phyloP scores from a whole-genome alignment of 495 filamentous ascomycete genomes.

The Aspergillus heteromorphus region DNA sequence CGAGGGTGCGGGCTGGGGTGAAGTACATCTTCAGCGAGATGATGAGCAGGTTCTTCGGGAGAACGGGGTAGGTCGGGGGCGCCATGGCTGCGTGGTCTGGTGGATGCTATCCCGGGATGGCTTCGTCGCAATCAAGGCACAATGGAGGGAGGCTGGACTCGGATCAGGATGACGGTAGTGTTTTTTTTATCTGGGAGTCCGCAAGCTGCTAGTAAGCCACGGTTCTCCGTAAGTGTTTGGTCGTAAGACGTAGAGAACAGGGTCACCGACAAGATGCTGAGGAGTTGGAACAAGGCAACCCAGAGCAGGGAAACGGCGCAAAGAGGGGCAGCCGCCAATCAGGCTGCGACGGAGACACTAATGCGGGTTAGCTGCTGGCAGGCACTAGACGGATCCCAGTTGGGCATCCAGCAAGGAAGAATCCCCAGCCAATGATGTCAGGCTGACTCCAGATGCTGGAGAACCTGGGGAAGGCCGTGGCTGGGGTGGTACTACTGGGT shows the following conservation, averaged over 20 bases:
- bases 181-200: no score
- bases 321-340: constrained; percentile 7
- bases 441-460: constrained; percentile 3
- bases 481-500: not conserved
- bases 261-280: no score
- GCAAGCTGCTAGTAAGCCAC: not conserved
- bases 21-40: constrained; percentile 87
- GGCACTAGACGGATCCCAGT: no score
- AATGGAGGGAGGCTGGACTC: not conserved
- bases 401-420: no score
- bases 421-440: constrained; percentile 10
- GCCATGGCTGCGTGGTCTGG: not conserved
- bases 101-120: not conserved
- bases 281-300: not conserved
- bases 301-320: not conserved
- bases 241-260: no score
- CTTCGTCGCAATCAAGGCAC: not conserved
- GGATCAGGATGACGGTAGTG: not conserved
- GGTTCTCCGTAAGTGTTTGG: no score
- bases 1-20: constrained; percentile 54
- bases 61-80: constrained; percentile 31
- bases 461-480: not conserved
- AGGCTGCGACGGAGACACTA: not conserved
- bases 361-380: not conserved
- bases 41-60: constrained; percentile 65